phyloP scores from a whole-genome alignment of 495 filamentous ascomycete genomes.

The Choiromyces venosus region DNA sequence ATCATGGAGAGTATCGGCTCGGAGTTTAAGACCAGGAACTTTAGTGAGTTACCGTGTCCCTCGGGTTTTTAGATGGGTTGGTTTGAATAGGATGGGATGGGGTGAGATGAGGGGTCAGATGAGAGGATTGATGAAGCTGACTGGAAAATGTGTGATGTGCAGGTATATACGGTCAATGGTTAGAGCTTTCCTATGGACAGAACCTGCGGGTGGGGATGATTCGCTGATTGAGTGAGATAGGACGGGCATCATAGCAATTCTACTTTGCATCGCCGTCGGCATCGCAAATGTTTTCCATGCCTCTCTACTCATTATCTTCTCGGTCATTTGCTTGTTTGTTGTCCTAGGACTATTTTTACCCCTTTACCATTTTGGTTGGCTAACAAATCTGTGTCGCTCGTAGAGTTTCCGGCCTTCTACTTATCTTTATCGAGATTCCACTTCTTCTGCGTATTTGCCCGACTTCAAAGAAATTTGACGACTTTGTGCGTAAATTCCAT shows the following conservation, averaged over 20 bases:
- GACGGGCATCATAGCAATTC: slow-evolving; percentile 88
- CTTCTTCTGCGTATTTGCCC: slow-evolving; percentile 97
- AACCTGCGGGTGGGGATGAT: slow-evolving; percentile 6
- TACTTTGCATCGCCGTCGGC: slow-evolving; percentile 91
- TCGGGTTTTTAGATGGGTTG: background rate
- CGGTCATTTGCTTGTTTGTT: slow-evolving; percentile 77
- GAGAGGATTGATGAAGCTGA: slow-evolving; percentile 23
- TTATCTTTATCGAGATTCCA: slow-evolving; percentile 95
- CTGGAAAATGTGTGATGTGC: slow-evolving; percentile 43
- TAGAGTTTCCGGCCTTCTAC: slow-evolving; percentile 72
- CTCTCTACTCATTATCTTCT: slow-evolving; percentile 75
- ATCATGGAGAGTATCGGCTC: slow-evolving; percentile 46
- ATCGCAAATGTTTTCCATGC: slow-evolving; percentile 72
- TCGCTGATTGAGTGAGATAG: slow-evolving; percentile 47
- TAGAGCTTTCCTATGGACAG: slow-evolving; percentile 42
- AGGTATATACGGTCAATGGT: slow-evolving; percentile 99
- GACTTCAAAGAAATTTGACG: slow-evolving; percentile 82
- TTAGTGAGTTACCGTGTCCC: slow-evolving; percentile 64
- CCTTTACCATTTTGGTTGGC: slow-evolving; percentile 7
- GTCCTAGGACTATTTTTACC: background rate
- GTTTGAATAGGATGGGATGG: slow-evolving; percentile 10
- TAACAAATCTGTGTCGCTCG: slow-evolving; percentile 7
- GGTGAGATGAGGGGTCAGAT: slow-evolving; percentile 9
- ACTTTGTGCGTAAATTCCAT: slow-evolving; percentile 82
- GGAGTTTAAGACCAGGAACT: slow-evolving; percentile 93